Evolutionary conservation across 2,329 filamentous ascomycete species (phyloP), one percentile per base, ranked within the genome.

Genomic region (Fusarium brevicatenulatum): DNA sequence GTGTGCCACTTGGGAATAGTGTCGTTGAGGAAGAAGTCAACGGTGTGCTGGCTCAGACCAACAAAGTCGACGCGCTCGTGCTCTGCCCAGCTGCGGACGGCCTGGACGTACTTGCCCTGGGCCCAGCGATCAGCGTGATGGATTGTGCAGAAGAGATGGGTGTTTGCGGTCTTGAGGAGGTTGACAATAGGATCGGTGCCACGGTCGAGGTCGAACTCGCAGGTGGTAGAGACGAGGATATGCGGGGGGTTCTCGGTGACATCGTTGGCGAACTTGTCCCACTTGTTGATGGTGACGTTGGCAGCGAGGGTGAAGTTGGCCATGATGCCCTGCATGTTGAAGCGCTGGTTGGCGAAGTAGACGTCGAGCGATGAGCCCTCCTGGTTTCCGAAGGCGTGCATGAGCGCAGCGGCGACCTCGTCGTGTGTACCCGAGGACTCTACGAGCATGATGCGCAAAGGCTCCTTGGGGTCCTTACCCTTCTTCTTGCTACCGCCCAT

Each of bases 101-200:
- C 52, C 44, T 76, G 59, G 49, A 77, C 73, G 39, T 73, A 70
- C 36, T 63, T 66, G 59, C 77, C 75, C 40, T 68, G 37, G 42
- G 36, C 66, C 77, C 77, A 79, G 34, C 63, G 65, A 60, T 79
- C 77, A 58, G 77, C 77, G 59, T 79, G 77, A 71, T 79, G 77
- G 34, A 77, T 63, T 32, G 77, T 69, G 61, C 77, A 78, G 75
- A 79, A 78, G 28, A 78, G 69, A 39, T 75, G 69, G 25, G 77
- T 76, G 34, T 70, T 70, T 15, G 65, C 69, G 28, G 53, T 64
- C 49, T 56, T 68, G 61, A 78, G 71, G 12, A 78, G 65, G 25
- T 73, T 59, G 42, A 70, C 63, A 30, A 78, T 68, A n/a, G 67
- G 62, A 13, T 62, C 59, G 49, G 68, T 34, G 19, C 63, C 66